These are phyloP conservation scores for Fraxinus sp. DNA, from an alignment of 305 asterid genomes.

Conservation along the genomic window DNA sequence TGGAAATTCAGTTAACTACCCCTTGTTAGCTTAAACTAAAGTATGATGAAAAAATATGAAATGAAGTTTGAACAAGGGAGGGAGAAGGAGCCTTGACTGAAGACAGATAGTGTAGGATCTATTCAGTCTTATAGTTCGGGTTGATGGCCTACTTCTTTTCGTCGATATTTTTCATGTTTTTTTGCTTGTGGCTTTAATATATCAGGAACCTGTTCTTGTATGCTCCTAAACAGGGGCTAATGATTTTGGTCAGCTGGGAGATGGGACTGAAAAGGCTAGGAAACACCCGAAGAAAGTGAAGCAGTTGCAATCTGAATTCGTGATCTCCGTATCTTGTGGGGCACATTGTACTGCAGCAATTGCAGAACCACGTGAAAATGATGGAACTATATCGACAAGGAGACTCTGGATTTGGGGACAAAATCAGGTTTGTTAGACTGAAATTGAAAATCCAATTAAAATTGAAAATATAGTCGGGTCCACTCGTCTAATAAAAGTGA, in stretches of 20 bases:
- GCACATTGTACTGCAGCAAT: conserved; percentile 94
- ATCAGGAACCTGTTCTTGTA: background rate
- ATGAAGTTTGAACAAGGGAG: background rate
- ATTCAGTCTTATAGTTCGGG: background rate
- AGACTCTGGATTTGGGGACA: conserved; percentile 99
- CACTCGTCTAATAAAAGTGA: too few relatives aligned
- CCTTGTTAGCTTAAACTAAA: background rate
- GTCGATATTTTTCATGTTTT: background rate
- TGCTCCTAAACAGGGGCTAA: conserved; percentile 65
- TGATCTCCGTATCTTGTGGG: conserved; percentile 85
- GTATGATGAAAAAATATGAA: background rate
- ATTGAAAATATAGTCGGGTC: too few relatives aligned
- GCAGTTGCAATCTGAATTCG: conserved; percentile 72
- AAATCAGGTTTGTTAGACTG: conserved; percentile 65
- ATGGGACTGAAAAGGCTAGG: conserved; percentile 77
- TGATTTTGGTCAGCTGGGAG: conserved; percentile 97
- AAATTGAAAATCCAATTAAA: background rate
- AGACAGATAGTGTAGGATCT: background rate
- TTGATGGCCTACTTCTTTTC: conserved; percentile 5
- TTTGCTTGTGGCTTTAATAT: conserved; percentile 2
- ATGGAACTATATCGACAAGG: conserved; percentile 68
- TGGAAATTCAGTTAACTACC: background rate
- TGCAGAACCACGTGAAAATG: conserved; percentile 82
- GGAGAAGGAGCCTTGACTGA: background rate
- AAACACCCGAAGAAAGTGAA: conserved; percentile 76